Conservation (phyloP, 2,329 filamentous ascomycete genomes). For the Trematosphaeria pertusa region DNA sequence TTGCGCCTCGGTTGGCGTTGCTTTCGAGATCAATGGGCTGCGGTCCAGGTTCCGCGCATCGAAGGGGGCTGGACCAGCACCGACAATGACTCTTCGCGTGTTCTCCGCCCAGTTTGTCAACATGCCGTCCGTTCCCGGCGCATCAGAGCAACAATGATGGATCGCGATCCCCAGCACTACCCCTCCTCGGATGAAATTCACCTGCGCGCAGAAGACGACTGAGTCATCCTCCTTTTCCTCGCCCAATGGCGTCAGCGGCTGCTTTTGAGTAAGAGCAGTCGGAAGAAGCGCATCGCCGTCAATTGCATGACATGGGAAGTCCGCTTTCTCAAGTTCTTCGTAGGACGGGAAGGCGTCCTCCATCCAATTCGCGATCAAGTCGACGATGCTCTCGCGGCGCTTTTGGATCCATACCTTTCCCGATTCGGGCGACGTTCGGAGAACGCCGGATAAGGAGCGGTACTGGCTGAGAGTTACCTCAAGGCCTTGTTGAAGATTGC, state of each 20-base stretch:
- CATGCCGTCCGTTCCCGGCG: slow-evolving; percentile 34
- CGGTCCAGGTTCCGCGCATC: neutral
- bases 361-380: neutral
- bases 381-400: neutral
- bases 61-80: neutral
- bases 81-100: slow-evolving; percentile 17
- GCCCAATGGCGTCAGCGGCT: neutral
- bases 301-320: slow-evolving; percentile 11
- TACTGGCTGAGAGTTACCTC: neutral
- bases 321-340: slow-evolving; percentile 17
- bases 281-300: neutral
- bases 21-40: neutral
- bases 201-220: slow-evolving; percentile 22
- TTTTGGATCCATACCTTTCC: neutral
- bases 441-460: neutral
- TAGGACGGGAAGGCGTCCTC: slow-evolving; percentile 21
- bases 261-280: too few species aligned
- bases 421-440: neutral
- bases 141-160: slow-evolving; percentile 31
- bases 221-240: neutral
- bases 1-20: neutral
- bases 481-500: neutral
- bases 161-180: slow-evolving; percentile 34
- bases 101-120: slow-evolving; percentile 35
- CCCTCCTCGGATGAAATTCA: slow-evolving; percentile 37